Evolutionary conservation across 2,329 filamentous ascomycete genomes (phyloP), one percentile per base, ranked within the genome.

Genomic region (Paecilomyces fulvus): DNA sequence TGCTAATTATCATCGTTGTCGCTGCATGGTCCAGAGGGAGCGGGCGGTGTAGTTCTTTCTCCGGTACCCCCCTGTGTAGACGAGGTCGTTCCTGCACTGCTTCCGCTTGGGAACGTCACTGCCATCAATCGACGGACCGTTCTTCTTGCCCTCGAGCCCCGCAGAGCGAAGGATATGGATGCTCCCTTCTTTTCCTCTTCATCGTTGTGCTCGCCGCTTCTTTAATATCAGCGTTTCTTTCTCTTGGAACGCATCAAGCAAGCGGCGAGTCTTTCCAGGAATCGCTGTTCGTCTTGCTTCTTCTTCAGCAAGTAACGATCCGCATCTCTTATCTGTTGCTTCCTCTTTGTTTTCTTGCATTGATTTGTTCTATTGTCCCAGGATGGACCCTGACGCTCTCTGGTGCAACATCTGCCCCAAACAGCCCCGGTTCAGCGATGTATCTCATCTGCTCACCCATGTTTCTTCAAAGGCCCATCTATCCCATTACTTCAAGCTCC

Each of bases 391-490:
- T 49, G 86, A 91, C 58, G 84, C 88, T 56, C 83, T 96, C 52
- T 76, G 84, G 63, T 97, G 92, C 82, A 85, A 80, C 66, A 86
- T 96, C 63, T 97, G 92, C 70, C 87, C 88, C 33, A 89, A 87
- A 63, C 82, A 81, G 59, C 89, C 90, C 43, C 82, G 75, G 30
- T 96, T 96, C 75, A 95, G 90, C 56, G 92, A 97, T 72, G 80
- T 91, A 49, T 96, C 92, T 31, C 92, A 96, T 72, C 79, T 96
- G 37, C 83, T 97, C 67, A 97, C 92, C 11, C 92, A 97, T 69
- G 84, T 96, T 60, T 85, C 88, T 58, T 96, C 92, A 61, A 96
- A 96, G 70, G 88, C 88, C n/a, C 92, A 97, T 70, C 78, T 96
- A 31, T 86, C 90, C 58, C 83, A 90, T 68, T 85, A 89, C 65